Evolutionary conservation across 441 rosid genomes (phyloP), one percentile per base, ranked within the genome.

Genomic region (Eutrema salsugineum): DNA sequence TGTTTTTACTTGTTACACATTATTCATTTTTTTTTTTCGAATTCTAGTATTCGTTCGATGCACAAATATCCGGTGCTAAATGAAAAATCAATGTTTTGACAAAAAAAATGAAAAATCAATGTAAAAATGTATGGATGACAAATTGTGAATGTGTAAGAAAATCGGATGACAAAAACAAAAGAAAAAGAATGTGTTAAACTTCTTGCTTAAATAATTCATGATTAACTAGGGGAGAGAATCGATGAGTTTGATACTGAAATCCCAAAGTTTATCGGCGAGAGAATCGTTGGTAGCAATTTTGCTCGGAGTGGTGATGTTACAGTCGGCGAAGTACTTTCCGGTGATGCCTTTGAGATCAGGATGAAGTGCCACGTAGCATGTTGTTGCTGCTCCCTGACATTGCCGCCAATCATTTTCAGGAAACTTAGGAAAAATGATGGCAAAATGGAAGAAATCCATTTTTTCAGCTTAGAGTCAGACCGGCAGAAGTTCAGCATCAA

Each of bases 361-460:
- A 75, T 91, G 94, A 11, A 91, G 88, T 3, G 97, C 99, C 0
- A 78, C 90, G 59, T 88, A 91, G 81, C 97, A 91, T n/a, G 92
- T 85, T 16, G 99, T 91, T 42, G 97, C 95, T 35, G 97, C 99
- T 53, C 99, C 99, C 95, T 92, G 27, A 11, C 3, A 44, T 22
- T 7, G 9, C 8, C 54, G 33, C 49, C 7, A 36, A 28, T n/a
- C n/a, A n/a, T n/a, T n/a, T n/a, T n/a, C n/a, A n/a, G n/a, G n/a
- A n/a, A n/a, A n/a, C n/a, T n/a, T n/a, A n/a, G n/a, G n/a, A n/a
- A n/a, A n/a, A n/a, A n/a, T n/a, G n/a, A n/a, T n/a, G n/a, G n/a
- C n/a, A n/a, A n/a, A n/a, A n/a, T n/a, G n/a, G n/a, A n/a, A n/a
- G n/a, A n/a, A n/a, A n/a, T n/a, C n/a, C n/a, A n/a, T n/a, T n/a